Conservation (phyloP, 106 monocot genomes). For the Platanthera zijinensis region DNA sequence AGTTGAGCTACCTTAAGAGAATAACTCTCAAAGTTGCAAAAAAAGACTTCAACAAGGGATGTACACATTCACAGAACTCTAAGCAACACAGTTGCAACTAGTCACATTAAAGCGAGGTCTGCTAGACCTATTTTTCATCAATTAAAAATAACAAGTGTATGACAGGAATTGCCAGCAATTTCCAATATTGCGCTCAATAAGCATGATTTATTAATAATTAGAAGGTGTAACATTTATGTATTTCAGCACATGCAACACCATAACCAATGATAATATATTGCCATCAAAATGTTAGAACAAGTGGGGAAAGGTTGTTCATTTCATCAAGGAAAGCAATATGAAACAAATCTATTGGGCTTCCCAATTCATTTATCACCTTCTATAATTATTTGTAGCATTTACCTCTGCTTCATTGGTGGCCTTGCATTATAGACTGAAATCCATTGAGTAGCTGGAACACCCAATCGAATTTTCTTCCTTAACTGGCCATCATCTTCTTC, state of each 20-base stretch:
- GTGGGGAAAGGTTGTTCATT: neutral
- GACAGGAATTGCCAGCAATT: neutral
- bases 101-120: neutral
- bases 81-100: neutral
- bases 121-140: neutral
- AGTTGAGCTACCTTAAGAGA: neutral
- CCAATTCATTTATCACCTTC: neutral
- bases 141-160: neutral
- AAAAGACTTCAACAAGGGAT: neutral
- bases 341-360: neutral
- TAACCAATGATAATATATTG: neutral
- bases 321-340: neutral
- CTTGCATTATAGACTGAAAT: constrained; percentile 87
- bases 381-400: neutral
- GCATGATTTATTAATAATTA: neutral
- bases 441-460: constrained; percentile 77
- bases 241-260: neutral
- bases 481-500: constrained; percentile 60
- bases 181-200: neutral
- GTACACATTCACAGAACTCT: neutral
- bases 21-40: neutral
- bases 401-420: constrained; percentile 87
- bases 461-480: constrained; percentile 68
- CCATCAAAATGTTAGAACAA: neutral
- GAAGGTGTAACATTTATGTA: neutral